Evolutionary conservation across 2,329 filamentous ascomycete species (phyloP), one percentile per base, ranked within the genome.

Genomic region (Dothistroma septosporum): DNA sequence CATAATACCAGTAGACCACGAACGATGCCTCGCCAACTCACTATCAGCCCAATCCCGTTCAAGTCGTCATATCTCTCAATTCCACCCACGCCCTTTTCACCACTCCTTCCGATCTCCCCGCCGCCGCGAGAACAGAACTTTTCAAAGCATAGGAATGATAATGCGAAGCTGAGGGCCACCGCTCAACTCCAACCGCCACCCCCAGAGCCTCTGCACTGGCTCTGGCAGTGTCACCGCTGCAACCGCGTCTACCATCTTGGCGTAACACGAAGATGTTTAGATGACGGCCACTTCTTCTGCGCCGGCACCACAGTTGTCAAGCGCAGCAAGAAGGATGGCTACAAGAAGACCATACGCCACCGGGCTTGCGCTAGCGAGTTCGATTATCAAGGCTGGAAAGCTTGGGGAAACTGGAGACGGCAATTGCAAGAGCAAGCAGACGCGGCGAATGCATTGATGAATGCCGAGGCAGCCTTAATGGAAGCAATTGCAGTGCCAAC

Each of bases 231-330:
- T 67, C 82, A 84, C 68, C 68, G 78, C 48, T 84, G 82, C 71
- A 70, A 73, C 41, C 73, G 72, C 19, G 74, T 72, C 11, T 84
- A 83, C 69, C 72, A 73, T 1, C 73, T 84, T 2, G 77, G 75
- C 21, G 77, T 77, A 1, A 84, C 82, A 0, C 77, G 79, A 0
- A 78, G 82, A 56, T 84, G 82, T 61, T 77, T 84, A 8, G 75
- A 80, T 50, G 81, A 84, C 64, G 82, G 82, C 1, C 82, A 84
- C 68, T 72, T 73, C 61, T 83, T 83, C 74, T 84, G 82, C 73
- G 72, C 79, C 3, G 81, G 82, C 62, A 76, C 69, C 0, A 78
- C 76, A 0, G 71, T 73, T 0, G 65, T 76, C 19, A 76, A 75
- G 33, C 61, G 61, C 7, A 74, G 72, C 64, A 72, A 75, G 33